phyloP scores from a whole-genome alignment of 106 monocot genomes.

The Dendrobium nobile region DNA sequence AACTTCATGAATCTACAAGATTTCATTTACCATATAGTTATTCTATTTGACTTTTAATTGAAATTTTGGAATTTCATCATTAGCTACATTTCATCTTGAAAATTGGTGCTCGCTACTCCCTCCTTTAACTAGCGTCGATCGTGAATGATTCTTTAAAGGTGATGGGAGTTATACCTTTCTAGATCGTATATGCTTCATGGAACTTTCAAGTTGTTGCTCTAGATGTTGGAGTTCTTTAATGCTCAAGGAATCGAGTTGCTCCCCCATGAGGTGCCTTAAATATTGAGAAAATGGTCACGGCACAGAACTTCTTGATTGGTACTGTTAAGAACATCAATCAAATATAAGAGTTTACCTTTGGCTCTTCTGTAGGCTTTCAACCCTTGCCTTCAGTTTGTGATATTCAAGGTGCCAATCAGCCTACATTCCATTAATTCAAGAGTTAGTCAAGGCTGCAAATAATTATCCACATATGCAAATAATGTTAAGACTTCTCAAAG shows the following conservation, averaged over 20 bases:
- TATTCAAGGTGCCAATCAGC: constrained; percentile 10
- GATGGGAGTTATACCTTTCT: constrained; percentile 35
- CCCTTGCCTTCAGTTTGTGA: constrained; percentile 1
- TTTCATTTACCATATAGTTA: too few relatives aligned
- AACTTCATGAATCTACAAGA: neutral
- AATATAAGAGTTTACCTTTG: neutral
- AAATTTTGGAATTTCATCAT: too few relatives aligned
- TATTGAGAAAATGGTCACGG: neutral
- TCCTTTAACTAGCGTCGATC: neutral
- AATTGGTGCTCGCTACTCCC: neutral
- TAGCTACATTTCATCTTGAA: neutral
- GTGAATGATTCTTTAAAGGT: neutral
- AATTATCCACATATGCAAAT: neutral
- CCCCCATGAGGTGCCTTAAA: constrained; percentile 53
- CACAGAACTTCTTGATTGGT: neutral
- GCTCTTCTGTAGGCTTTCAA: constrained; percentile 9
- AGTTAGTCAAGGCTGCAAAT: neutral
- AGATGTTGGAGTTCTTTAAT: constrained; percentile 52
- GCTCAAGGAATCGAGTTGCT: constrained; percentile 40
- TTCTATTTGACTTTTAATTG: neutral
- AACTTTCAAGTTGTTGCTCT: constrained; percentile 56
- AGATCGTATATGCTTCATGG: constrained; percentile 44
- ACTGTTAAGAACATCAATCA: neutral
- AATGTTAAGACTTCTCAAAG: neutral
- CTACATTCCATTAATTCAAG: constrained; percentile 3